Base-by-base conservation (phyloP, 2,329 filamentous ascomycete species). In the Aureobasidium pullulans region DNA sequence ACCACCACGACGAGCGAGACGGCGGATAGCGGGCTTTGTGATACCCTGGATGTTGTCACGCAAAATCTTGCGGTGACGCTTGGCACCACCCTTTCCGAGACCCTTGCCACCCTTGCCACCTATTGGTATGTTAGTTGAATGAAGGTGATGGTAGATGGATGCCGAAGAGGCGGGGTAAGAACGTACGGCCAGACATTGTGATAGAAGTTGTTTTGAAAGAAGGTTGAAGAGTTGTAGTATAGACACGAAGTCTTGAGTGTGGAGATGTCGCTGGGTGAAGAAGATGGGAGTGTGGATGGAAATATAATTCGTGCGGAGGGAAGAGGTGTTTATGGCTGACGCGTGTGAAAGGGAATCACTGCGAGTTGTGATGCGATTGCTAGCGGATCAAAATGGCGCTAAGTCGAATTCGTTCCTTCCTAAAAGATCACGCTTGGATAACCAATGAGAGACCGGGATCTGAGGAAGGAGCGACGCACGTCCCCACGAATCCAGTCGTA, bases 1-100 rank as follows among this genome's bases (percentile, higher is more conserved):
- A 92, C 92, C 92, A 79, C 92, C 92, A 94, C 92, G 91, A 81
- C 92, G 92, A 67, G 92, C 92, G 76, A 96, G 91, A 95, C 92
- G 92, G 73, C 92, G 88, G 80, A 96, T 96, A 72, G 92, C 92
- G 71, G 92, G 92, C 89, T 96, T 96, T 74, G 92, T 96, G 76
- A 96, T 96, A 81, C 92, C 92, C 83, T 96, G 92, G 75, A 96
- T 96, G 89, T 96, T 96, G 88, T 96, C 92, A 80, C 92, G 90
- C 78, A 96, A 85, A 83, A 96, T 96, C 89, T 96, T 96, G 74
- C 93, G 87, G 82, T 96, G 92, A 80, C 92, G 92, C 89, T 96
- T 97, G 80, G 93, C 93, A 78, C 92, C 92, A 68, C 92, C 92
- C 87, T 96, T 96, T 77, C 92, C 92, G 79, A 96, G 90, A 77